Evolutionary conservation across 306 rosid genomes (phyloP), one percentile per base, ranked within the genome.

Genomic region (Rosa lucieae): DNA sequence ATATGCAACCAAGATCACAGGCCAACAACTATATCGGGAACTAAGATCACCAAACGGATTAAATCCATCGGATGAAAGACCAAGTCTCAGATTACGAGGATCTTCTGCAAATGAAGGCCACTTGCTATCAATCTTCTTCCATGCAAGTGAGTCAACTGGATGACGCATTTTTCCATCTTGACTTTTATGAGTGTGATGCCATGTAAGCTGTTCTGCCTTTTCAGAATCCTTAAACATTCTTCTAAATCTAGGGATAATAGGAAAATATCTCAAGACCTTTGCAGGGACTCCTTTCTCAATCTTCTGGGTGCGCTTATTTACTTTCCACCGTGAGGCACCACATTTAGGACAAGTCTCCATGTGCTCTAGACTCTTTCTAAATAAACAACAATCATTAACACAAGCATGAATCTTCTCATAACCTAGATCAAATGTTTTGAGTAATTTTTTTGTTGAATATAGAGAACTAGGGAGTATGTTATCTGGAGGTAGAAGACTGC

Each of bases 351-450:
- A 56, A 14, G 43, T 55, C 26, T 74, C 61, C 10, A 29, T 12
- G 18, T 49, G 8, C 39, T 47, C 42, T 6, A 44, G 15, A 48
- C 47, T 53, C 23, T 73, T 35, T 73, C 77, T 52, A 52, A 35
- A 73, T 37, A 73, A 59, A 42, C 77, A 73, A 51, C 66, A 52
- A 18, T 73, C n/a, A 32, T 73, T 75, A 2, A n/a, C 47, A 68
- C 51, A 68, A 42, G 51, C 52, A 40, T 29, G 49, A 15, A 68
- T 43, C 73, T 39, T 68, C 32, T 68, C 51, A n/a, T 39, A 42
- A 3, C 73, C 73, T 3, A 68, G 15, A 42, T 68, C 73, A 68
- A 68, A 68, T 39, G 52, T 17, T 6, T 68, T 21, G 14, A 68
- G 12, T 2, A 42, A 43, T n/a, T 68, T 68, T 42, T 68, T 39